phyloP scores from a whole-genome alignment of 2,329 filamentous ascomycete species.

The Hysterium pulicare region DNA sequence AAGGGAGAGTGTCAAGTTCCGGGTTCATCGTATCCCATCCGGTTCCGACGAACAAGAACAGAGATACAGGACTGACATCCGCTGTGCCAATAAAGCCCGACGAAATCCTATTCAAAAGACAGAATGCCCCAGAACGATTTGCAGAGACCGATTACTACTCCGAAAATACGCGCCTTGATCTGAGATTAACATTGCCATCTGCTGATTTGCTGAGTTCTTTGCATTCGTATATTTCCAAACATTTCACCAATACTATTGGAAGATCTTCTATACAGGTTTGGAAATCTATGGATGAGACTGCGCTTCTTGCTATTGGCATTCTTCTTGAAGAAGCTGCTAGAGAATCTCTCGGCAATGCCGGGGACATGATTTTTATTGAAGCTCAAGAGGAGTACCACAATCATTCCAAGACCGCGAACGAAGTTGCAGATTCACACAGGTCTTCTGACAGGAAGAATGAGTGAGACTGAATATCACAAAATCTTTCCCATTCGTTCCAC shows the following conservation, averaged over 20 bases:
- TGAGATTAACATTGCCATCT: slow-evolving; percentile 56
- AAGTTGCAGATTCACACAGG: no score
- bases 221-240: slow-evolving; percentile 65
- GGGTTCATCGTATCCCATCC: slow-evolving; percentile 42
- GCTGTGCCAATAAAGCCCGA: slow-evolving; percentile 58
- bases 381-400: no score
- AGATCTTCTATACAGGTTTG: slow-evolving; percentile 36
- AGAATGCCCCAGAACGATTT: slow-evolving; percentile 63
- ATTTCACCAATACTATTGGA: slow-evolving; percentile 49
- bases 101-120: slow-evolving; percentile 65
- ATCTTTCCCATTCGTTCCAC: no score
- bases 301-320: slow-evolving; percentile 70
- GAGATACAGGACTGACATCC: slow-evolving; percentile 22
- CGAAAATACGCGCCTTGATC: slow-evolving; percentile 57
- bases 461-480: no score
- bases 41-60: slow-evolving; percentile 18
- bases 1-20: slow-evolving; percentile 47
- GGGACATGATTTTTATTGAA: slow-evolving; percentile 71
- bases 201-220: slow-evolving; percentile 67
- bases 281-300: slow-evolving; percentile 73
- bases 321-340: slow-evolving; percentile 68
- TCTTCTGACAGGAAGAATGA: no score
- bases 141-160: slow-evolving; percentile 70
- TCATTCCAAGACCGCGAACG: no score
- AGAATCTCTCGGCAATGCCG: slow-evolving; percentile 59